Conservation (phyloP, 331 rosid species). For the Acacia pycnantha region DNA sequence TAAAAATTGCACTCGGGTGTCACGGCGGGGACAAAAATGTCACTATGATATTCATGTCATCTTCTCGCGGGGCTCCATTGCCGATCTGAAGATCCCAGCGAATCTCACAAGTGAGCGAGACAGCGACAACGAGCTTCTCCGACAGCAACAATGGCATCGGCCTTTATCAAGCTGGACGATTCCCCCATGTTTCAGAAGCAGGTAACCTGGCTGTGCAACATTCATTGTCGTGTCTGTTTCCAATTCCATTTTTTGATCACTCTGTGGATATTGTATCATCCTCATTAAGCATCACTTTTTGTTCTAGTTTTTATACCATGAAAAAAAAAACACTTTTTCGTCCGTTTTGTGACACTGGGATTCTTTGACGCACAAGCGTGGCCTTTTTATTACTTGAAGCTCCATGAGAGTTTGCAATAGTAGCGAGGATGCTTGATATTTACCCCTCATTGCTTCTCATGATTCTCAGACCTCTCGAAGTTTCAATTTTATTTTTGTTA, state of each 20-base stretch:
- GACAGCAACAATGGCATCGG: constrained; percentile 49
- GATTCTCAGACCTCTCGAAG: neutral
- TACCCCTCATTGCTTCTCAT: neutral
- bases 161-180: constrained; percentile 89
- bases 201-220: constrained; percentile 34
- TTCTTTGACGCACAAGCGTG: neutral
- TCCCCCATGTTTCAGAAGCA: constrained; percentile 98
- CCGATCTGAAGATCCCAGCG: constrained; percentile 27
- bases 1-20: neutral
- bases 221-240: neutral
- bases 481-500: constrained; percentile 10
- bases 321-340: neutral
- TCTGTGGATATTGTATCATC: neutral
- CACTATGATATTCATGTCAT: neutral
- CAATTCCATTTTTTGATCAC: neutral
- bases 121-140: neutral
- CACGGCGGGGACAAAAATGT: constrained; percentile 32
- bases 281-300: neutral
- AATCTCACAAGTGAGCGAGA: neutral
- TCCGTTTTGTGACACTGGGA: neutral
- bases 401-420: neutral
- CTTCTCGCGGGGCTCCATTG: neutral
- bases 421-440: neutral
- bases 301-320: neutral
- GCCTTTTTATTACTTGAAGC: neutral